Evolutionary conservation across 2,329 filamentous ascomycete species (phyloP), one percentile per base, ranked within the genome.

Genomic region (Claviceps citrina): DNA sequence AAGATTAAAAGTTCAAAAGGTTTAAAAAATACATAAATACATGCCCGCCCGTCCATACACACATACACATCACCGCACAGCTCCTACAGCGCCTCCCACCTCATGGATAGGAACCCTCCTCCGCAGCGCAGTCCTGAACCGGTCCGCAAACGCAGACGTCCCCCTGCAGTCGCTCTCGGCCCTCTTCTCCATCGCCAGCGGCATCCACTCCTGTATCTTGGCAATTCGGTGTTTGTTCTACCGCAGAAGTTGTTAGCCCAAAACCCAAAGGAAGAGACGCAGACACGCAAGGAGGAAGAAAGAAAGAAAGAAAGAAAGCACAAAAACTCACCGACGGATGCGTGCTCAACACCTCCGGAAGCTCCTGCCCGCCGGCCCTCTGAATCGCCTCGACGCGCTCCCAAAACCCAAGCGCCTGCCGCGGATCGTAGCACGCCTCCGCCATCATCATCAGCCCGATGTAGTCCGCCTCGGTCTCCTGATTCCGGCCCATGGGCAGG

Each of bases 381-480:
- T 62, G 64, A 3, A 60, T 54, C 30, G 56, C 54, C 46, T 81
- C 74, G 76, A 84, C 83, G 37, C 76, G 61, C 53, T 68, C 58
- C 78, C 76, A 84, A 43, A 87, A 73, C 0, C 63, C 65, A 32
- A 80, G 63, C 0, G 82, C 81, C 44, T 75, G 73, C 10, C 67
- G 60, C 1, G 83, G 83, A 45, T 84, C 68, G 54, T 81, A 87
- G 60, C 83, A 87, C 20, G 78, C 79, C 60, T 84, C 74, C 0
- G 81, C 75, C 80, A 87, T 87, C 70, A 87, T 81, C 70, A 87
- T 75, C 26, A 87, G 58, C 0, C 83, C 83, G 36, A 87, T 84
- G 50, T 82, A 84, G 52, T 89, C 83, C 0, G 83, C 83, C 61
- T 89, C 82, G 36, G 68, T 74, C 65, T 82, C 83, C 60, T 86